phyloP scores from a whole-genome alignment of 768 basidiomycete genomes.

The Leccinum boreale region DNA sequence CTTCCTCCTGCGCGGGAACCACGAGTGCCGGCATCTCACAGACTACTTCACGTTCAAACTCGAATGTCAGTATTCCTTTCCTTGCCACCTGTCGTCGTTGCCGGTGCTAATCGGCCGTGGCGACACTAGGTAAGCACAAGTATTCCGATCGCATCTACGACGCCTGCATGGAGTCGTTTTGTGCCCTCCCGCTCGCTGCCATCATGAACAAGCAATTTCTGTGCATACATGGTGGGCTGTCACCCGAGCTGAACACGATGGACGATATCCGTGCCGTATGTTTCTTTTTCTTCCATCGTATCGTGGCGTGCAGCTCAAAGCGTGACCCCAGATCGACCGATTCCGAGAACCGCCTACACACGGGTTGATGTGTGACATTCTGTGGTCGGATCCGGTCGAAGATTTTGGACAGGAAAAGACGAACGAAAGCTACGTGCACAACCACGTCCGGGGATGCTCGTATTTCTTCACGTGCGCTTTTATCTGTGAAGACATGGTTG shows the following conservation, averaged over 20 bases:
- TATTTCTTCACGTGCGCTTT: constrained; percentile 82
- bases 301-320: not conserved
- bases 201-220: constrained; percentile 99
- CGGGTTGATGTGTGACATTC: constrained; percentile 97
- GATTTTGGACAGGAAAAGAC: constrained; percentile 96
- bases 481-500: not conserved
- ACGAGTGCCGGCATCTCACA: constrained; percentile 97
- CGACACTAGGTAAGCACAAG: constrained; percentile 86
- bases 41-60: constrained; percentile 99
- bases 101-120: not conserved
- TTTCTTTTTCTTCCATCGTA: constrained; percentile 5
- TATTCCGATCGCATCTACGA: constrained; percentile 97
- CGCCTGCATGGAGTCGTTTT: constrained; percentile 98
- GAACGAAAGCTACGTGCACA: constrained; percentile 87
- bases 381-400: constrained; percentile 98
- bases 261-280: constrained; percentile 88
- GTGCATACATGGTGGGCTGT: constrained; percentile 96
- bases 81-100: too few species aligned
- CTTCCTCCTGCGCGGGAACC: constrained; percentile 95
- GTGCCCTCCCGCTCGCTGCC: constrained; percentile 90
- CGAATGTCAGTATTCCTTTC: constrained; percentile 64
- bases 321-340: constrained; percentile 73
- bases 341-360: constrained; percentile 98
- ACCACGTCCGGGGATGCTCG: constrained; percentile 94
- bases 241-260: constrained; percentile 91